phyloP scores from a whole-genome alignment of 495 filamentous ascomycete species.

The Trichoderma parareesei region DNA sequence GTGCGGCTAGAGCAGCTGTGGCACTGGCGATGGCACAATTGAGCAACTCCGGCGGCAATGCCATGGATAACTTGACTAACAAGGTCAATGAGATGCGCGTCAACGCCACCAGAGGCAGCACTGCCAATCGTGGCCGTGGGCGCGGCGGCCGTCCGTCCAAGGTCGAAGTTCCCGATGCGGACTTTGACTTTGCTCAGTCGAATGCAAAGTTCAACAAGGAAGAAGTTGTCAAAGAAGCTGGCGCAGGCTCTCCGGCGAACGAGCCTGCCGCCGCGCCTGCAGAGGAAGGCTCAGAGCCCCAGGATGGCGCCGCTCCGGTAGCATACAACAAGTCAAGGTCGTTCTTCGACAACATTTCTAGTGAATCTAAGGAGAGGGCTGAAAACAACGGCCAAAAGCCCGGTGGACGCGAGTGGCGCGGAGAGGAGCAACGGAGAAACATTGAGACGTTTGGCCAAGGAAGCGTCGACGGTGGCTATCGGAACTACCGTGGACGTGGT shows the following conservation, averaged over 20 bases:
- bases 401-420: constrained; percentile 85
- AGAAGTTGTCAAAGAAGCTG: constrained; percentile 85
- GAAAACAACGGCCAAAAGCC: constrained; percentile 55
- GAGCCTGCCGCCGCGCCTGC: constrained; percentile 35
- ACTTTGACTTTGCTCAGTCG: constrained; percentile 87
- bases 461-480: constrained; percentile 79
- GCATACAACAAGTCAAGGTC: constrained; percentile 77
- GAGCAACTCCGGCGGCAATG: constrained; percentile 36
- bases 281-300: constrained; percentile 22
- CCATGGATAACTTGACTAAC: constrained; percentile 69
- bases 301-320: constrained; percentile 28
- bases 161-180: constrained; percentile 77
- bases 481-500: constrained; percentile 64
- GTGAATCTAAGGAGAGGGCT: constrained; percentile 83
- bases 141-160: constrained; percentile 47
- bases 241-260: constrained; percentile 63
- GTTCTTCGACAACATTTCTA: constrained; percentile 98
- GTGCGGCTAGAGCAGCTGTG: constrained; percentile 76
- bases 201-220: constrained; percentile 99
- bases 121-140: constrained; percentile 42
- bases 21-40: constrained; percentile 86
- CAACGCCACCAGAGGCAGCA: constrained; percentile 40
- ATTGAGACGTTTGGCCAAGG: constrained; percentile 98
- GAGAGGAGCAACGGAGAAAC: constrained; percentile 89
- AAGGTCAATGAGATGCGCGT: constrained; percentile 84